These are phyloP conservation scores for Vicia sativa DNA, from an alignment of 306 rosid species.

Conservation along the genomic window DNA sequence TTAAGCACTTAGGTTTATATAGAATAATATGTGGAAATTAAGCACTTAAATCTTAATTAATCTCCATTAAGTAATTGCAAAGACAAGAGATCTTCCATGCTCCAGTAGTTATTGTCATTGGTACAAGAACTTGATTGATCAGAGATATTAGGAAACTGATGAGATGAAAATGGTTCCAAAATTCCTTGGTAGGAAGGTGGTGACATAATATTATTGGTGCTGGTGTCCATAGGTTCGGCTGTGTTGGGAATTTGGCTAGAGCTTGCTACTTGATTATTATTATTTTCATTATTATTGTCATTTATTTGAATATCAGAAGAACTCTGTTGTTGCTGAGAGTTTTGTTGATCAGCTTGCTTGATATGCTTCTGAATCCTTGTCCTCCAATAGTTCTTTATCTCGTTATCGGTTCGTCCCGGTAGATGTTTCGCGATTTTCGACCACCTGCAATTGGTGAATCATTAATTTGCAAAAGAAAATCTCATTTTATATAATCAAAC, in stretches of 20 bases:
- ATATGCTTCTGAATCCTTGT: conserved; percentile 85
- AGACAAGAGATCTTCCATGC: conserved; percentile 21
- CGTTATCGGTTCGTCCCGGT: conserved; percentile 51
- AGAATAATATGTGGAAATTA: background rate
- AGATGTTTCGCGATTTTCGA: conserved; percentile 87
- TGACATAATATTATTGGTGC: background rate
- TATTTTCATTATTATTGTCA: background rate
- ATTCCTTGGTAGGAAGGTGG: conserved; percentile 17
- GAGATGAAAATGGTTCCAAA: conserved; percentile 15
- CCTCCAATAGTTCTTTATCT: conserved; percentile 92
- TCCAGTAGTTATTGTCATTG: conserved; percentile 19
- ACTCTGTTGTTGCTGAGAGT: conserved; percentile 38
- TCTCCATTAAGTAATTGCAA: conserved; percentile 23
- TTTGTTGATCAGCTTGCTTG: conserved; percentile 57
- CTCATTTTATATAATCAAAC: background rate
- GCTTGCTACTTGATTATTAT: conserved; percentile 3
- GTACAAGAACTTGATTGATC: conserved; percentile 11
- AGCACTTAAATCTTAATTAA: conserved; percentile 6
- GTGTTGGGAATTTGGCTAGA: conserved; percentile 6
- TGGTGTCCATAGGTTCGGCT: conserved; percentile 5
- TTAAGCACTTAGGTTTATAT: conserved; percentile 1
- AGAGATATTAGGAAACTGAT: conserved; percentile 10
- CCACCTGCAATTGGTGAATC: conserved; percentile 62
- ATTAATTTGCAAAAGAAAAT: conserved; percentile 14
- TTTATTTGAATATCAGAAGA: conserved; percentile 16